Evolutionary conservation across 805 yeast genomes (phyloP).

Genomic region (Wickerhamomyces bisporus): DNA sequence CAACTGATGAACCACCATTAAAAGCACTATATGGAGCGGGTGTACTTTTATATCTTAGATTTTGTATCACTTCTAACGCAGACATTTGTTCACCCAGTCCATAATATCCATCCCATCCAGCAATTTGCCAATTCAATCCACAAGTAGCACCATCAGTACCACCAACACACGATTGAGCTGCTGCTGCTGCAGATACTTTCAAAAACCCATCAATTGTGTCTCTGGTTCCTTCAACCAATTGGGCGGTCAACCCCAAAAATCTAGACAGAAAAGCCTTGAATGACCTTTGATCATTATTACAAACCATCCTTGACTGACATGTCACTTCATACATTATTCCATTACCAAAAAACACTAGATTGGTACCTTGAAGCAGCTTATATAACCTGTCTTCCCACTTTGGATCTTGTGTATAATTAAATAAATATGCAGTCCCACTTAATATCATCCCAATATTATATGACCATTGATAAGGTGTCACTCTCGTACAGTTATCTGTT

Average conservation of each 20-base stretch:
- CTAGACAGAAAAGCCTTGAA: constrained; percentile 82
- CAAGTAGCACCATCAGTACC: constrained; percentile 87
- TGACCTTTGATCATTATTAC: constrained; percentile 88
- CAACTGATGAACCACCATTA: constrained; percentile 67
- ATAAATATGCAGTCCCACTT: constrained; percentile 77
- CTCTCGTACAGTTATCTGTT: constrained; percentile 52
- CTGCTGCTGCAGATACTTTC: constrained; percentile 56
- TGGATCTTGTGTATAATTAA: constrained; percentile 61
- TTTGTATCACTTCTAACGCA: constrained; percentile 64
- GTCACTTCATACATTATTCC: constrained; percentile 75
- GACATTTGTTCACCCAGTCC: constrained; percentile 92
- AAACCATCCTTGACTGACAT: constrained; percentile 57
- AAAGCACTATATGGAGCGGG: constrained; percentile 58
- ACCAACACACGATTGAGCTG: constrained; percentile 80
- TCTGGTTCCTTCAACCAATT: constrained; percentile 54
- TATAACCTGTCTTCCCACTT: constrained; percentile 63
- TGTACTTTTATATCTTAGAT: constrained; percentile 28
- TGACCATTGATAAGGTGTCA: constrained; percentile 69
- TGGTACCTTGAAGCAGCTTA: constrained; percentile 48
- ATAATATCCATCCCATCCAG: constrained; percentile 65
- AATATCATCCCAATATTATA: constrained; percentile 80
- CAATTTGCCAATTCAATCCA: constrained; percentile 71
- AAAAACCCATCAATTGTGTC: constrained; percentile 29
- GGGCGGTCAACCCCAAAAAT: constrained; percentile 68
- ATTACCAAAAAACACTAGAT: constrained; percentile 50